Conservation (phyloP, 2,329 filamentous ascomycete species). For the Pseudogymnoascus pannorum region DNA sequence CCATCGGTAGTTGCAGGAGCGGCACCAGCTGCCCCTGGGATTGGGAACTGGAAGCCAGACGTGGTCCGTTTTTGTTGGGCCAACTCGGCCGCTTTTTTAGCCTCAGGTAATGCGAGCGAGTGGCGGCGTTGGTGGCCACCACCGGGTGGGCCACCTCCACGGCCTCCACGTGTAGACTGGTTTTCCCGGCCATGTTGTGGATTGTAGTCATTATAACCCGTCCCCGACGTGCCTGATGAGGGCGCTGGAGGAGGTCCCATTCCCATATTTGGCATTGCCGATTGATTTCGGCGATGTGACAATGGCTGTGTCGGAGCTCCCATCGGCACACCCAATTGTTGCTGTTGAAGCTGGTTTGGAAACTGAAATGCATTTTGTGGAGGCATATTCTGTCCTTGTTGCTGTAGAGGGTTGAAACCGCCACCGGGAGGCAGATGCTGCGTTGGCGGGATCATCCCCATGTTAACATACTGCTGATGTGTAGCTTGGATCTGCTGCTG, state of each 20-base stretch:
- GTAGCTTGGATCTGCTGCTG: slow-evolving; percentile 96
- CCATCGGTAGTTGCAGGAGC: slow-evolving; percentile 51
- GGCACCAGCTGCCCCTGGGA: slow-evolving; percentile 58
- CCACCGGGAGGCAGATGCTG: slow-evolving; percentile 68
- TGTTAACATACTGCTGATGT: slow-evolving; percentile 95
- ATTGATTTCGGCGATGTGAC: slow-evolving; percentile 96
- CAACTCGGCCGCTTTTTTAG: slow-evolving; percentile 93
- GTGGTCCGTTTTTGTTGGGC: slow-evolving; percentile 95
- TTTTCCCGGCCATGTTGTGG: slow-evolving; percentile 42
- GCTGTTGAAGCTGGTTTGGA: slow-evolving; percentile 66
- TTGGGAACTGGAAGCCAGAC: slow-evolving; percentile 89
- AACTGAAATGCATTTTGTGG: slow-evolving; percentile 86
- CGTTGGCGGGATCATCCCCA: slow-evolving; percentile 86
- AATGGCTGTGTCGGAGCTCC: slow-evolving; percentile 69
- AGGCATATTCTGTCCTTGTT: slow-evolving; percentile 68
- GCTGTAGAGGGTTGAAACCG: slow-evolving; percentile 71
- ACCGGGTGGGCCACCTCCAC: slow-evolving; percentile 60
- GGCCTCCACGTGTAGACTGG: slow-evolving; percentile 63
- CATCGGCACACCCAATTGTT: slow-evolving; percentile 65
- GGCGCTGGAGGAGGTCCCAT: slow-evolving; percentile 88
- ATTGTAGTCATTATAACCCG: slow-evolving; percentile 68
- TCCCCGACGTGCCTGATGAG: slow-evolving; percentile 75
- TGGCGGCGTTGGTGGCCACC: slow-evolving; percentile 88
- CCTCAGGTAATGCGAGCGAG: slow-evolving; percentile 88
- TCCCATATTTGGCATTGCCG: slow-evolving; percentile 84